Evolutionary conservation across 352 stramenopile species (phyloP).

Genomic region (Globisporangium camurandrum): DNA sequence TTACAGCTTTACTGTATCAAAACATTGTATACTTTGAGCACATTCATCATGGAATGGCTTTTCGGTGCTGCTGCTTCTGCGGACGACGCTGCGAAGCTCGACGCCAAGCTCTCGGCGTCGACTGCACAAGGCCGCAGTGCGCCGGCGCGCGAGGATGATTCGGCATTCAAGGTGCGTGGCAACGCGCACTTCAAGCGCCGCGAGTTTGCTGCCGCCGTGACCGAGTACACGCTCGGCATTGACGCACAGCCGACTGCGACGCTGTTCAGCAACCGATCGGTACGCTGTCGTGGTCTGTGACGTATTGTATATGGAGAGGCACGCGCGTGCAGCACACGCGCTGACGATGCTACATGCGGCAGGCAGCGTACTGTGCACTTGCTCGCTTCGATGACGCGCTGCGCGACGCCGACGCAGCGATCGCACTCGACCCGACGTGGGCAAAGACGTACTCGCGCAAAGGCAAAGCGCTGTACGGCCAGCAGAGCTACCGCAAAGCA

Average conservation of each 20-base stretch:
- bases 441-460: constrained; percentile 73
- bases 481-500: constrained; percentile 52
- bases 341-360: background rate
- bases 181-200: constrained; percentile 60
- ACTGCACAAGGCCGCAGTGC: constrained; percentile 55
- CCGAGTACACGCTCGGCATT: constrained; percentile 62
- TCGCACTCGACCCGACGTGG: constrained; percentile 57
- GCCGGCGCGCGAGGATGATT: constrained; percentile 53
- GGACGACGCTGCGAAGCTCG: constrained; percentile 19
- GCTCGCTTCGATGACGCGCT: constrained; percentile 40
- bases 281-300: constrained; percentile 4
- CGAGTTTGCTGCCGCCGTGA: constrained; percentile 41
- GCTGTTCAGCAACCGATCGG: constrained; percentile 73
- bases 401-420: constrained; percentile 50
- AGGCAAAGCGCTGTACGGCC: constrained; percentile 69
- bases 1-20: too few species aligned
- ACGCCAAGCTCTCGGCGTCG: constrained; percentile 45
- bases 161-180: constrained; percentile 51
- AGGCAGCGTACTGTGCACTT: constrained; percentile 61
- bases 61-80: constrained; percentile 21
- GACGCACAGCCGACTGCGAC: constrained; percentile 44
- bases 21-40: too few species aligned
- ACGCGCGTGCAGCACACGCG: background rate
- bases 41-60: constrained; percentile 80
- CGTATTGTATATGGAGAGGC: background rate